Conservation (phyloP, 1,284 basidiomycete genomes). For the Cerrena zonata region DNA sequence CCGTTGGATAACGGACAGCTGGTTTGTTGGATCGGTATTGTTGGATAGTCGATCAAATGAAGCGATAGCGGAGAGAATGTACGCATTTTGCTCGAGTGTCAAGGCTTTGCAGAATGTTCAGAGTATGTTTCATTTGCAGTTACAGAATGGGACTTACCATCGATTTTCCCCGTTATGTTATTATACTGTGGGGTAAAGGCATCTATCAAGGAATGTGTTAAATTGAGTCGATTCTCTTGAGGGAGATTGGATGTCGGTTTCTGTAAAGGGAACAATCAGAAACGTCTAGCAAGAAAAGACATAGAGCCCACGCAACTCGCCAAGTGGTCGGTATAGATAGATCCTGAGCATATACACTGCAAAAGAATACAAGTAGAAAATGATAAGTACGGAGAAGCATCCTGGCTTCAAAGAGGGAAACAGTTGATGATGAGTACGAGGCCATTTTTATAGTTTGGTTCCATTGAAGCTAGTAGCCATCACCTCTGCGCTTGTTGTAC, state of each 20-base stretch:
- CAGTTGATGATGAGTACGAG: no score
- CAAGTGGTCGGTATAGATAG: neutral
- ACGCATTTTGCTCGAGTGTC: constrained; percentile 3
- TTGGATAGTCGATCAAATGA: neutral
- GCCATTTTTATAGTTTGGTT: no score
- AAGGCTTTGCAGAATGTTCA: neutral
- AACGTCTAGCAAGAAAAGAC: neutral
- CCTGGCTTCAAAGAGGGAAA: no score
- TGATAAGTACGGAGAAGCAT: no score
- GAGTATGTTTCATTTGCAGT: neutral
- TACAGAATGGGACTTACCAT: constrained; percentile 4
- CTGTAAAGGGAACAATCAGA: neutral
- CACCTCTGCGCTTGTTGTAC: no score
- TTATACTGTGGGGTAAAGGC: constrained; percentile 3
- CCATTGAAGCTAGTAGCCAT: no score
- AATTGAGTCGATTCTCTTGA: neutral
- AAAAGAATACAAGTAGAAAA: no score
- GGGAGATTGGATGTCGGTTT: constrained; percentile 6
- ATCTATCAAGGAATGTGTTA: constrained; percentile 1
- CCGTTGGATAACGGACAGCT: neutral
- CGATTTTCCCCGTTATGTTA: constrained; percentile 2
- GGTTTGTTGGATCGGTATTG: neutral
- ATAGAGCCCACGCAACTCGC: neutral
- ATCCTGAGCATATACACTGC: constrained; percentile 1
- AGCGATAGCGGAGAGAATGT: constrained; percentile 6